Percentiles rank a stretch among this genome's conserved stretches.
Evolutionary conservation across 2,329 filamentous ascomycete species (phyloP).

Genomic region (Aspergillus quadrilineatus): DNA sequence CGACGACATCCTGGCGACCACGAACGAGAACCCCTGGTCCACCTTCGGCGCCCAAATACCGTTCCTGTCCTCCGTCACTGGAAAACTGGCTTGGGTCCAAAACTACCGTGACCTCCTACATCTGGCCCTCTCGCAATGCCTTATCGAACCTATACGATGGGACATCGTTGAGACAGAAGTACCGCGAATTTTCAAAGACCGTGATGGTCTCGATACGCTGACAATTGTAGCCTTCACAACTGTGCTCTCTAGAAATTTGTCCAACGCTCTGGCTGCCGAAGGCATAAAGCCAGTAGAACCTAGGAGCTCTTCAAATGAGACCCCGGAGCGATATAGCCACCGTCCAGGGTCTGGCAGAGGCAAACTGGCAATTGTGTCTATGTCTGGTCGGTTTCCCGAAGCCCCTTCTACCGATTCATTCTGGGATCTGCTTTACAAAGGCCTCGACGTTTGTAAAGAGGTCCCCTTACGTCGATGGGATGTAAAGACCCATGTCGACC

Average conservation of each 20-base stretch:
- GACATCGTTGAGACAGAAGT: slow-evolving; percentile 1
- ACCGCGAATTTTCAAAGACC: neutral
- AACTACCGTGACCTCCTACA: slow-evolving; percentile 4
- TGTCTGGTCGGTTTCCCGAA: slow-evolving; percentile 6
- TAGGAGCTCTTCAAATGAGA: neutral
- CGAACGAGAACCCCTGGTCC: neutral
- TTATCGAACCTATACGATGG: slow-evolving; percentile 5
- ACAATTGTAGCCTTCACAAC: slow-evolving; percentile 1
- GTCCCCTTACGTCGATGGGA: slow-evolving; percentile 1
- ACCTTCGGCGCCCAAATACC: neutral
- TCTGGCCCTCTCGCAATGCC: neutral
- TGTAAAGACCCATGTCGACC: neutral
- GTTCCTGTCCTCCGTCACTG: slow-evolving; percentile 1
- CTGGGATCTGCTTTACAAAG: slow-evolving; percentile 3
- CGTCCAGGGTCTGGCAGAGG: neutral
- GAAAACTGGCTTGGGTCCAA: slow-evolving; percentile 1
- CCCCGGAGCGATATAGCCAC: neutral
- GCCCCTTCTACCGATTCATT: neutral
- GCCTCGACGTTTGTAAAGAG: neutral
- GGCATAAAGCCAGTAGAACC: neutral
- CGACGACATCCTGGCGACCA: slow-evolving; percentile 1
- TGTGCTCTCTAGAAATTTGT: neutral
- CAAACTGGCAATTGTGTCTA: slow-evolving; percentile 3
- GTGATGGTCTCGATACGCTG: neutral
- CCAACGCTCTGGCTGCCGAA: neutral